phyloP scores from a whole-genome alignment of 1,284 basidiomycete genomes.

The Rhodotorula sp. region DNA sequence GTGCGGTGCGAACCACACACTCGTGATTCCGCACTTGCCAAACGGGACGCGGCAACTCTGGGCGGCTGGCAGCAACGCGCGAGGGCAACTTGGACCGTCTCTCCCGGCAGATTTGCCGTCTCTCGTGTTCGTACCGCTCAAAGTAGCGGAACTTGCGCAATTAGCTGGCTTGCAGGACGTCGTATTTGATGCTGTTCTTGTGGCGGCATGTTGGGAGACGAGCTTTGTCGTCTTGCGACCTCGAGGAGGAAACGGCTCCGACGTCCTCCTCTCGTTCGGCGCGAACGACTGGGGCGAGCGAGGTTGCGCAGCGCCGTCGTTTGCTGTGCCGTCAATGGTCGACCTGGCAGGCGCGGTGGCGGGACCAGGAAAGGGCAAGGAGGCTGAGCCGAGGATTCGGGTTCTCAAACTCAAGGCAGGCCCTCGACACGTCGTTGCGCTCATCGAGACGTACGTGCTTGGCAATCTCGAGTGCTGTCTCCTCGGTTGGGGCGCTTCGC shows the following conservation, averaged over 20 bases:
- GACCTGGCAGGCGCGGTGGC: neutral
- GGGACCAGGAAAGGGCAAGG: too few relatives aligned
- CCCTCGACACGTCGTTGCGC: constrained; percentile 66
- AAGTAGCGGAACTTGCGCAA: neutral
- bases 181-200: constrained; percentile 21
- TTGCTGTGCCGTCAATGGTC: neutral
- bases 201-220: constrained; percentile 78
- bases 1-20: constrained; percentile 66
- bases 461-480: constrained; percentile 44
- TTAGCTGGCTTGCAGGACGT: neutral
- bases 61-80: constrained; percentile 1
- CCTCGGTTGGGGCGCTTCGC: constrained; percentile 75
- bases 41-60: neutral
- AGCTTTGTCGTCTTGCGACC: constrained; percentile 64
- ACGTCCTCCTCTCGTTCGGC: constrained; percentile 74
- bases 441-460: constrained; percentile 47
- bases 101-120: neutral
- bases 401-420: constrained; percentile 59
- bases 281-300: constrained; percentile 78
- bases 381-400: neutral
- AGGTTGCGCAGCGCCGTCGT: constrained; percentile 56
- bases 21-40: constrained; percentile 51
- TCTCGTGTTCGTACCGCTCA: neutral
- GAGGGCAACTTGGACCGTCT: neutral
- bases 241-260: constrained; percentile 42